A percentile compares a stretch with the other conserved stretches of the same genome.
phyloP scores from a whole-genome alignment of 176 grass and related monocot genomes.

The Carex parvula region DNA sequence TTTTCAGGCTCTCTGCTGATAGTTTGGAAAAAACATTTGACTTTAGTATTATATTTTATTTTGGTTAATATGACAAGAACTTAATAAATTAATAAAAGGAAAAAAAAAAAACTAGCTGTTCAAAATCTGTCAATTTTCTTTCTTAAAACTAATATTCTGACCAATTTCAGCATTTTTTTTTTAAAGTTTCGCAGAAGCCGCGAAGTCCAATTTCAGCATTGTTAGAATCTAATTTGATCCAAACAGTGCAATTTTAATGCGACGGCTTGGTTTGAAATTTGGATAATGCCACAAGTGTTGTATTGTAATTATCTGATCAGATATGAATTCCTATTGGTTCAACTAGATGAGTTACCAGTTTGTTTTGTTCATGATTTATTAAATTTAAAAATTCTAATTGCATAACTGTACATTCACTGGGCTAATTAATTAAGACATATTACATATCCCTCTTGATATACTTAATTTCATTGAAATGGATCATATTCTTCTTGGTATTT shows the following conservation, averaged over 20 bases:
- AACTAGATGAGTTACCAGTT: background rate
- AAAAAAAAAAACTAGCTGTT: background rate
- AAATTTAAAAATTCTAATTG: background rate
- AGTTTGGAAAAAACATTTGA: background rate
- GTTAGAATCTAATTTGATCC: background rate
- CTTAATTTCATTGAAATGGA: background rate
- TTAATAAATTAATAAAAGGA: background rate
- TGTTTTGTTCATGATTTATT: background rate
- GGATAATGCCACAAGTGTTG: too few species aligned
- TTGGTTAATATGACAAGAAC: background rate
- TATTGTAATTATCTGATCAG: background rate
- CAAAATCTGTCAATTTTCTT: background rate
- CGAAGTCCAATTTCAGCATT: background rate
- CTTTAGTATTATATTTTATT: background rate
- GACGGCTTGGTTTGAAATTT: too few species aligned
- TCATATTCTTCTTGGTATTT: background rate
- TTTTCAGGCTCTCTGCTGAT: background rate
- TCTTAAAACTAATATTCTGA: background rate
- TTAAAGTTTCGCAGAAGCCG: too few species aligned
- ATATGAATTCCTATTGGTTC: background rate
- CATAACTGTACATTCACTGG: constrained; percentile 1
- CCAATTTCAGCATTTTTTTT: background rate
- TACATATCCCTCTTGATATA: background rate
- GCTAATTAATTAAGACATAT: background rate
- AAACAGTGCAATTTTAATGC: too few species aligned